These are phyloP conservation scores for Blastobotrys elegans DNA, from an alignment of 1,139 yeast genomes.

Conservation along the genomic window DNA sequence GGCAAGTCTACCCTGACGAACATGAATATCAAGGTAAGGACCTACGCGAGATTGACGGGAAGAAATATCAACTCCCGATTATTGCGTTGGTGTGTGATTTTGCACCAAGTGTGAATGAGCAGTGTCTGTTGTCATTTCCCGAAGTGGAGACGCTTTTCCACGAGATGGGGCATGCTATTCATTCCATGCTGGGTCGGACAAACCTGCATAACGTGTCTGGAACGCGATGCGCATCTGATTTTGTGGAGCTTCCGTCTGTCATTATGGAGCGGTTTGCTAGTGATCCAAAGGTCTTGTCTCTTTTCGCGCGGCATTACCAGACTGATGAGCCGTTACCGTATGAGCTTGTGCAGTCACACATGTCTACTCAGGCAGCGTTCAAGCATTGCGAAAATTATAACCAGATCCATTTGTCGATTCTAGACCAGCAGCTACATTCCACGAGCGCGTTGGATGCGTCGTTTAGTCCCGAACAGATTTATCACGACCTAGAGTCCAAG, in stretches of 20 bases:
- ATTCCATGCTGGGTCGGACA: conserved; percentile 92
- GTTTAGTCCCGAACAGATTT: conserved; percentile 53
- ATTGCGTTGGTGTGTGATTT: conserved; percentile 88
- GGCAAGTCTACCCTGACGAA: conserved; percentile 59
- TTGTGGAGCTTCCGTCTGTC: conserved; percentile 93
- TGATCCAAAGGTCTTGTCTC: conserved; percentile 67
- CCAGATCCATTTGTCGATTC: conserved; percentile 83
- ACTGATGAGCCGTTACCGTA: conserved; percentile 61
- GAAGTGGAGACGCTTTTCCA: conserved; percentile 95
- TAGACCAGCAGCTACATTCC: conserved; percentile 78
- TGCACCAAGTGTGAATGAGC: conserved; percentile 35
- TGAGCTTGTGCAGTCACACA: conserved; percentile 46
- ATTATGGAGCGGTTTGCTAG: conserved; percentile 90
- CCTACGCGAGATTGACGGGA: conserved; percentile 30
- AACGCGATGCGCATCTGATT: conserved; percentile 92
- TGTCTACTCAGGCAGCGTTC: conserved; percentile 49
- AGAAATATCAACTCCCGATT: conserved; percentile 74
- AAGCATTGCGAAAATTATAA: conserved; percentile 74
- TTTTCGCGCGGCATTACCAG: conserved; percentile 68
- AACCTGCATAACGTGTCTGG: conserved; percentile 88
- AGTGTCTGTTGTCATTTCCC: conserved; percentile 55
- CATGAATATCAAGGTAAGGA: conserved; percentile 16
- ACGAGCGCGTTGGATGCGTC: conserved; percentile 26
- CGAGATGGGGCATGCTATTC: conserved; percentile 99
- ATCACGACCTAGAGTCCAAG: conserved; percentile 59